Evolutionary conservation across 345 rosid genomes (phyloP).

Genomic region (Brassica rapa): DNA sequence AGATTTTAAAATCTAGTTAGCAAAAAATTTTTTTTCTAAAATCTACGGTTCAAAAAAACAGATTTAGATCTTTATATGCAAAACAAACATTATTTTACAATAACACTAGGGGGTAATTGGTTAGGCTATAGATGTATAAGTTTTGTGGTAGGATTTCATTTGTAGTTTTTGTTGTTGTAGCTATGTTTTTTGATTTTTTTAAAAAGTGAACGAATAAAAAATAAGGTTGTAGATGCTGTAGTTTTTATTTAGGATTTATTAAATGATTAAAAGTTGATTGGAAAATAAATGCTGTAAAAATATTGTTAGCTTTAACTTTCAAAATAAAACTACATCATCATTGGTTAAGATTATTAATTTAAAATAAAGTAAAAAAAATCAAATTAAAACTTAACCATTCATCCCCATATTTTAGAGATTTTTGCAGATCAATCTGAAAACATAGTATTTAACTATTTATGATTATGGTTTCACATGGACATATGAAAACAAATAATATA

Average conservation of each 20-base stretch:
- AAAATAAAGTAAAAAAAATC: not conserved
- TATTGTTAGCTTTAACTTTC: not conserved
- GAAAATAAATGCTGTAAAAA: not conserved
- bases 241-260: not conserved
- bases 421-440: not conserved
- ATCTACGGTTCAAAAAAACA: not conserved
- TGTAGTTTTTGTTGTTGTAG: no score
- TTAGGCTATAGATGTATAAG: not conserved
- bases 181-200: not conserved
- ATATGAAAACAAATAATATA: not conserved
- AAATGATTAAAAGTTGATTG: no score
- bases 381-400: not conserved
- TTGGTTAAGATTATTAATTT: not conserved
- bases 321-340: not conserved
- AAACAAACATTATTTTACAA: not conserved
- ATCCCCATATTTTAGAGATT: not conserved
- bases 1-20: not conserved
- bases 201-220: no score
- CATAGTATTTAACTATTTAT: not conserved
- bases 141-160: not conserved
- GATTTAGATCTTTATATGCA: not conserved
- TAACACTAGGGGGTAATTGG: not conserved
- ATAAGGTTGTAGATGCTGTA: not conserved
- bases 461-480: conserved; percentile 4
- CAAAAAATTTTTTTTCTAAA: not conserved